Evolutionary conservation across 192 early-diverging fungal genomes (phyloP), one percentile per base, ranked within the genome.

Genomic region (Rhizophagus prolifer): DNA sequence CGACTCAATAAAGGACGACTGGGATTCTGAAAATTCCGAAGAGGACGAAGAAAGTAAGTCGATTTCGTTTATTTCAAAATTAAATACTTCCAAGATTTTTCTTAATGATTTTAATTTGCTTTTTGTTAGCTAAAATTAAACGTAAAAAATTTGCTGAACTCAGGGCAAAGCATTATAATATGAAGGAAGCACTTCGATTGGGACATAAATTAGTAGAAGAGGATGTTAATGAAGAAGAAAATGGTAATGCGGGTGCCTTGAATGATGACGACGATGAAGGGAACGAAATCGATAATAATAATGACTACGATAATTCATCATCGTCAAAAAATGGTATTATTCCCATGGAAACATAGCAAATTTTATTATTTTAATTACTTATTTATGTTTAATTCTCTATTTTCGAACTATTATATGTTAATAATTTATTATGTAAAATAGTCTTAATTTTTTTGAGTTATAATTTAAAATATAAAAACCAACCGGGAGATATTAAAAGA

Each of bases 101-200:
- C 5, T 63, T 63, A 14, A 30, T 79, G 25, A 54, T 9, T 61
- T 38, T 59, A 21, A 41, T 34, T 67, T 46, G 76, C 25, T 31
- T 30, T n/a, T 13, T 21, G 30, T 58, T 67, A 73, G 86, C 80
- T 71, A 82, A 85, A 72, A 85, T 87, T 25, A 89, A 86, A 58
- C 92, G 91, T 73, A 85, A 88, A 64, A 85, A 87, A 81, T 99
- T 99, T 82, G 87, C 86, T 58, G 84, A 86, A 72, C 80, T 94
- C 81, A 87, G 97, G 69, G 82, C 92, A 9, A 81, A 92, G 65
- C 97, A 99, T 79, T 99, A 99, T 84, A 92, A 96, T 77, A 95
- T 95, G 94, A 89, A 89, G 72, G 84, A 87, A 10, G 92, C 91
- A 31, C 78, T 94, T 70, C 71, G 83, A 74, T 81, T 88, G 50